phyloP scores from a whole-genome alignment of 345 rosid species.

The Salix suchowensis region DNA sequence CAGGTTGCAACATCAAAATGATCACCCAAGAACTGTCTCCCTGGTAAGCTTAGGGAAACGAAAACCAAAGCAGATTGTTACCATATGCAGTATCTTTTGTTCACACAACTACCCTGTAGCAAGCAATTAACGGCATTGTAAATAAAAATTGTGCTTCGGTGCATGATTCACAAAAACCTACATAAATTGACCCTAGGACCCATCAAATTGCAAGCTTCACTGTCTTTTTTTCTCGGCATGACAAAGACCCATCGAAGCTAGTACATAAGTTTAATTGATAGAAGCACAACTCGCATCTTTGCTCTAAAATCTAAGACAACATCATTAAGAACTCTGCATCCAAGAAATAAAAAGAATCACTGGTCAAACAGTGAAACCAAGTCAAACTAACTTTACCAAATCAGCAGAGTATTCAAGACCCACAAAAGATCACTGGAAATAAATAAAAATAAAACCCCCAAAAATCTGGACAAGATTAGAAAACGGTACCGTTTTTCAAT shows the following conservation, averaged over 20 bases:
- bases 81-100: neutral
- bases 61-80: neutral
- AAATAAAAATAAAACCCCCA: neutral
- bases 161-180: neutral
- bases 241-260: neutral
- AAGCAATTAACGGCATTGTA: neutral
- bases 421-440: neutral
- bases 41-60: neutral
- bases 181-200: neutral
- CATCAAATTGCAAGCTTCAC: neutral
- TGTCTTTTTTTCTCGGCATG: neutral
- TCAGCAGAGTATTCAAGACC: neutral
- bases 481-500: slow-evolving; percentile 64
- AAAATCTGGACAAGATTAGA: neutral
- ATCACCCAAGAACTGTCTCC: neutral
- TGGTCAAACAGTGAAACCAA: neutral
- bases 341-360: neutral
- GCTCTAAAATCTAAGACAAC: neutral
- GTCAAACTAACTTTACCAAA: neutral
- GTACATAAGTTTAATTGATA: neutral
- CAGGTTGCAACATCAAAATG: neutral
- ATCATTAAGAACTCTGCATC: neutral
- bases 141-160: neutral
- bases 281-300: neutral
- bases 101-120: neutral